Base-by-base conservation (phyloP, 2,329 filamentous ascomycete species). In the Aspergillus alliaceus region DNA sequence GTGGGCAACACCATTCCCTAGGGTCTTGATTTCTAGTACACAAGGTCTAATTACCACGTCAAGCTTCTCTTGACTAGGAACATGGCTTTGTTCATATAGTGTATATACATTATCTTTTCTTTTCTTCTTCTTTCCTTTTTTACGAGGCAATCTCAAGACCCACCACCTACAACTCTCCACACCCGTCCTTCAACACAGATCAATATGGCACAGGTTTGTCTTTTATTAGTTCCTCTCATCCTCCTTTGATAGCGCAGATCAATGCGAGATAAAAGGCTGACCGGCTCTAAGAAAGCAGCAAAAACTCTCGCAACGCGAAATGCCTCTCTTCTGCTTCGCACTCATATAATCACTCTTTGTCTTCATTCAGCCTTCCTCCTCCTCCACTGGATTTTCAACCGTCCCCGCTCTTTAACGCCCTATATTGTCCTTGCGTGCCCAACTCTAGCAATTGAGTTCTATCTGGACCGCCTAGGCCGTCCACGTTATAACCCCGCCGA, bases 391-490 rank as follows among this genome's bases (percentile, higher is more conserved):
- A 66, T 84, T 54, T 67, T 89, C 69, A 77, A 90, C 72, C 83
- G 88, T 69, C 80, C 82, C 59, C 81, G 84, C 32, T 88, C 80
- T 12, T 71, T 87, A 22, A 75, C 87, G 51, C 80, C 86, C 59
- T 99, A 96, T 75, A 71, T 86, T 57, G 60, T 92, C 40, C 79
- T 97, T 62, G 91, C 89, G 2, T 73, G 84, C 0, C 95, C 95
- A 0, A 86, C 88, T 52, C 82, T 96, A 52, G 70, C 88, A 65
- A 91, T 95, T 76, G 87, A 98, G 74, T 89, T 90, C 70, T 87
- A 91, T 67, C 88, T 99, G 60, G 95, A 99, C 75, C 84, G 84
- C 47, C 86, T 92, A 7, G 91, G 90, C 12, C 90, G 93, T 9
- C 95, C 95, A 24, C 87, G 81, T 59, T 90, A 88, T 71, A 85